Evolutionary conservation across 257 asterid genomes (phyloP).

Genomic region (Rubia yunnanensis): DNA sequence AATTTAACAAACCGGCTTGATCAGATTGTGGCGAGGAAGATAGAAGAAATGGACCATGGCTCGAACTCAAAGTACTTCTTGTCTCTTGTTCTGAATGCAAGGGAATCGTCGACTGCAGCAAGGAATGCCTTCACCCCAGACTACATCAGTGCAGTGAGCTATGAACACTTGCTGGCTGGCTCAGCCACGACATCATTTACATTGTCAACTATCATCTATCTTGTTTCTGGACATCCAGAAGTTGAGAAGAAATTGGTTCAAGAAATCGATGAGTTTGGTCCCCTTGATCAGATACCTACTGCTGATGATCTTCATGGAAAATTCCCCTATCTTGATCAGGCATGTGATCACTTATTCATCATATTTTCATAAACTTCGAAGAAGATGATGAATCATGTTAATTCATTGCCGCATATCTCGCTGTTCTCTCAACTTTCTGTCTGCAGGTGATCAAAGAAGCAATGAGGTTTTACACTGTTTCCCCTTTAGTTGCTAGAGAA

Average conservation of each 20-base stretch:
- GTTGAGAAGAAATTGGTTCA: constrained; percentile 60
- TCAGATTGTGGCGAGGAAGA: constrained; percentile 51
- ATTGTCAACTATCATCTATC: constrained; percentile 56
- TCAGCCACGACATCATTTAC: constrained; percentile 92
- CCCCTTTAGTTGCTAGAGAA: constrained; percentile 93
- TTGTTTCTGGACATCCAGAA: constrained; percentile 57
- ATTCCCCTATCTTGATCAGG: constrained; percentile 79
- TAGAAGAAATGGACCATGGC: constrained; percentile 31
- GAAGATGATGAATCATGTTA: not conserved
- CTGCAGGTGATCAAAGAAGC: constrained; percentile 88
- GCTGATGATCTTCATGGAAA: constrained; percentile 68
- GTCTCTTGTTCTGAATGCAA: constrained; percentile 60
- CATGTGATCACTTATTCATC: constrained; percentile 4
- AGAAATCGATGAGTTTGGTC: constrained; percentile 69
- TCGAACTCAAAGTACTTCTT: constrained; percentile 64
- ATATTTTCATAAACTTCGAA: not conserved
- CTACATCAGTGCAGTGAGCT: constrained; percentile 75
- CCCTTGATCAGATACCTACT: constrained; percentile 50
- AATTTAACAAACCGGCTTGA: constrained; percentile 46
- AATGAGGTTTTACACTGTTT: constrained; percentile 77
- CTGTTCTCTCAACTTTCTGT: constrained; percentile 2
- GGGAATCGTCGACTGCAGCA: constrained; percentile 46
- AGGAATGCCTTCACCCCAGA: constrained; percentile 62
- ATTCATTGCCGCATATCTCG: not conserved
- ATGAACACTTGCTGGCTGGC: constrained; percentile 91